Evolutionary conservation across 345 rosid species (phyloP), one percentile per base, ranked within the genome.

Genomic region (Eucalyptus pauciflora): DNA sequence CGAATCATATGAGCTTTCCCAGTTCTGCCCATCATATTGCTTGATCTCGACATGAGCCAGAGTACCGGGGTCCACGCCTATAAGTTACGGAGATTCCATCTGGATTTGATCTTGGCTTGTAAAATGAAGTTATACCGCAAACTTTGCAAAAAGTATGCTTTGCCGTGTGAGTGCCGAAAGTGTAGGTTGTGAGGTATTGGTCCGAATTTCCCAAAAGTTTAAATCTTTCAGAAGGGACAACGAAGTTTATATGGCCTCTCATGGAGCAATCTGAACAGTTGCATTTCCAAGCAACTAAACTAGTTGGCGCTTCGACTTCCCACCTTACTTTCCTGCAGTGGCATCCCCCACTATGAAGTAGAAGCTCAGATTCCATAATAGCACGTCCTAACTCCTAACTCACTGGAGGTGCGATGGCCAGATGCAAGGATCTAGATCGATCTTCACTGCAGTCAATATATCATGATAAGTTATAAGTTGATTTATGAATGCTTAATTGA

Each of bases 121-220:
- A 96, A 87, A 95, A 96, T 0, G 99, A 96, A 22, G 99, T 93
- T 85, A 97, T 96, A 56, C 99, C 97, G 81, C 98, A 96, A 62
- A 96, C 92, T 90, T 96, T 96, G 90, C 98, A 96, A 93, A 97
- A 97, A 4, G 94, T 96, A 91, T 97, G 99, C 90, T 95, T 97
- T 1, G 99, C 96, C 0, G 94, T 95, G 89, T 94, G 96, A 52
- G 98, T 96, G 43, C 97, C 97, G 20, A 95, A 97, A 64, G 97
- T 94, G 90, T 95, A 94, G 85, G 97, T 96, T 6, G 96, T 94
- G 16, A 97, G 91, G 90, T 91, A 96, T 58, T 93, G 93, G 29
- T 89, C 87, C 33, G 97, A 95, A 93, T 96, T 95, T 87, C 94
- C 96, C 85, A 94, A 58, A 88, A 97, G 96, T 90, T 95, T 94